Base-by-base conservation (phyloP, 2,329 filamentous ascomycete species). In the Mycosphaerella sp. region DNA sequence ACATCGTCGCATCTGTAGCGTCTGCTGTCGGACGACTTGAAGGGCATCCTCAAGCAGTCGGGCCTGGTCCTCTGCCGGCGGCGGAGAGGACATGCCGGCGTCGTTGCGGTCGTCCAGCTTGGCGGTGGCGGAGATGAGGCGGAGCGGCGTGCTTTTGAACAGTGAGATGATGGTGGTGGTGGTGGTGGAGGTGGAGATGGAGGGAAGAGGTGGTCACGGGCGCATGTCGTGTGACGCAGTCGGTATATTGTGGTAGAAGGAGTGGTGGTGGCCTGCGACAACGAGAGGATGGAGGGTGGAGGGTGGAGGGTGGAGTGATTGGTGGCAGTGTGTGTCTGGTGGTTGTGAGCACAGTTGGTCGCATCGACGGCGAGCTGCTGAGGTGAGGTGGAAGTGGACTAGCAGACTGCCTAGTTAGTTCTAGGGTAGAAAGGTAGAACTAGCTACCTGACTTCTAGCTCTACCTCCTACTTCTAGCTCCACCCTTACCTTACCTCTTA, bases 11-110 rank as follows among this genome's bases (percentile, higher is more conserved):
- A 98, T 98, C 71, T 95, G 81, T 68, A 85, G 83, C 56, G 92
- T 93, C 81, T 98, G 95, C 76, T 97, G 92, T 75, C 92, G 89
- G 74, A 98, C 95, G 49, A 95, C 92, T 58, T 87, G 83, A 74
- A 97, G 78, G 68, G 95, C 93, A 85, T 98, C 93, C 77, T 98
- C 93, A 65, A 98, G 85, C 77, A 98, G 83, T 68, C 91, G 87
- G 67, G 88, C 89, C 81, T 85, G 76, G 66, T 78, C 75, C 73
- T 78, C 76, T 61, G 75, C 74, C 62, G 74, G 72, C 55, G 68
- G 68, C 59, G 75, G 74, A 64, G 75, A 62, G 48, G 62, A 53
- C 56, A 63, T 62, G 47, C 55, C 48, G 42, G 42, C 42, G 42
- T 44, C 42, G 21, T 44, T 29, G 42, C 42, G 42, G 60, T 61